Percentiles rank a stretch among this genome's conserved stretches.
Conservation (phyloP, 2,329 filamentous ascomycete species). For the Ceratocystis ficicola region DNA sequence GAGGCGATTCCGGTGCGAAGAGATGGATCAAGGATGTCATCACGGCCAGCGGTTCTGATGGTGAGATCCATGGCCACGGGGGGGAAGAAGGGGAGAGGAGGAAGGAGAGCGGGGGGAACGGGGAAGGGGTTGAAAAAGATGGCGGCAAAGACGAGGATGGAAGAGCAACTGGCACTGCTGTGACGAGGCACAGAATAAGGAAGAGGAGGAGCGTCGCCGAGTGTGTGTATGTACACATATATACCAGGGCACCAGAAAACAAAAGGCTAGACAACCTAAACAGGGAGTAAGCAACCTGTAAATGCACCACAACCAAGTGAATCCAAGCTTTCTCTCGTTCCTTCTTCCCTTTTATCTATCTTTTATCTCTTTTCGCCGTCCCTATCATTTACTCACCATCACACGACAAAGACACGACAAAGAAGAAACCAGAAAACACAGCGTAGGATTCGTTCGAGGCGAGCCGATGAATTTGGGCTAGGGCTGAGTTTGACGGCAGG, state of each 20-base stretch:
- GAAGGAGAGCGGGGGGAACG: neutral
- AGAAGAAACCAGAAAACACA: neutral
- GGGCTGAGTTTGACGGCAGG: slow-evolving; percentile 4
- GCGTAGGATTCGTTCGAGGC: slow-evolving; percentile 7
- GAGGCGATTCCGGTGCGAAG: slow-evolving; percentile 17
- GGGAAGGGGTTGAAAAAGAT: no score
- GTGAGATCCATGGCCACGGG: slow-evolving; percentile 5
- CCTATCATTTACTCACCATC: no score
- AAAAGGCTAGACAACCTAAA: neutral
- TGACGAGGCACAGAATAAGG: no score
- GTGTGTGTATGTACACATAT: no score
- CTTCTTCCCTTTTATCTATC: no score
- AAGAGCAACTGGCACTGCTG: no score
- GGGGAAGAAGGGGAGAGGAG: neutral
- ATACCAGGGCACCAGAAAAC: neutral
- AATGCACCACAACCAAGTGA: neutral
- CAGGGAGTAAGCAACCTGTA: neutral
- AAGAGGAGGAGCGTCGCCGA: no score
- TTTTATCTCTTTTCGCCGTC: no score
- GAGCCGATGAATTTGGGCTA: neutral
- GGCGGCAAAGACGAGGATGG: no score
- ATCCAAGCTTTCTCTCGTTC: neutral
- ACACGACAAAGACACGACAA: neutral
- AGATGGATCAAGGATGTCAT: slow-evolving; percentile 15
- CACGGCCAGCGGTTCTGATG: slow-evolving; percentile 6